Evolutionary conservation across 2,329 filamentous ascomycete genomes (phyloP), one percentile per base, ranked within the genome.

Genomic region (Fusarium solani-melongenae): DNA sequence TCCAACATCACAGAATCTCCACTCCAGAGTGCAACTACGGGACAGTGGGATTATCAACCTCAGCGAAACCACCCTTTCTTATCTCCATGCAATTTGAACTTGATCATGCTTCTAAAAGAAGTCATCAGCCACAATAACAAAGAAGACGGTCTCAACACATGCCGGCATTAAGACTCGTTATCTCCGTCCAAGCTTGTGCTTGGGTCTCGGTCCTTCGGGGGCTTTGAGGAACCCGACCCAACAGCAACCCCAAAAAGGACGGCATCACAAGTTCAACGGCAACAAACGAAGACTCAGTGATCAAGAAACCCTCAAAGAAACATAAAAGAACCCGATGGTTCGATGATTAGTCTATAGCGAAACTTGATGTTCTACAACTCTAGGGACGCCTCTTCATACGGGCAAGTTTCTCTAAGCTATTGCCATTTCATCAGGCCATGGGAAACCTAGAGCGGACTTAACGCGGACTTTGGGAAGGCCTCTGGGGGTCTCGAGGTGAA

Each of bases 251-350:
- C 4, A 15, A 44, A 41, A 24, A 24, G 20, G 1, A 38, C 17
- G 0, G 6, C 39, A 44, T 44, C 20, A 24, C 20, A 44, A 14
- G 20, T 44, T 44, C 6, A 12, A 44, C 6, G 2, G 6, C 10
- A 1, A 2, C 3, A 11, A 4, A 7, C n/a, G 38, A 12, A 20
- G 11, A 11, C 3, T 41, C 12, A 8, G 20, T 44, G 39, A 44
- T 14, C 1, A 22, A 6, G 7, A 22, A 14, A 44, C 20, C 20
- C 12, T 44, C 39, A 3, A 8, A 20, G 1, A 14, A 41, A 41
- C 4, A 0, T 22, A 22, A 3, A 0, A 41, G 7, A 2, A 20
- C 12, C 39, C 6, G 6, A 41, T 7, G 2, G 7, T 6, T 8
- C 1, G 6, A 14, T 14, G 2, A 4, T 41, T 8, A 14, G 20